These are phyloP conservation scores for Diaporthe citri DNA, from an alignment of 2,329 filamentous ascomycete genomes.

Conservation along the genomic window DNA sequence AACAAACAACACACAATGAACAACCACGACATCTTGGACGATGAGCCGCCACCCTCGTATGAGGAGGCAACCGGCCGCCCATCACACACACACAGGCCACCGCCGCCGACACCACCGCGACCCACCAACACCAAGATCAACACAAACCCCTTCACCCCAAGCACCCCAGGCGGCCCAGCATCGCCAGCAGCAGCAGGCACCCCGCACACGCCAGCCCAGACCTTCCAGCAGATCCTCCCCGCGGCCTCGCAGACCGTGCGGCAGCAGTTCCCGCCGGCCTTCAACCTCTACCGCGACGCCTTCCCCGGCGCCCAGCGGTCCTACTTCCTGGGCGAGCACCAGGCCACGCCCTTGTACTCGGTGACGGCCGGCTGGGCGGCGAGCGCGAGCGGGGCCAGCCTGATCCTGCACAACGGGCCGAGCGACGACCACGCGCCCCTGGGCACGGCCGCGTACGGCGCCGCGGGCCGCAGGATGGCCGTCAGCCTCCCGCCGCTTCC, in stretches of 20 bases:
- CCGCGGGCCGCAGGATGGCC: conserved; percentile 40
- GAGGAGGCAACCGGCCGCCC: conserved; percentile 33
- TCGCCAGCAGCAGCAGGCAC: background rate
- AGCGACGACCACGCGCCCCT: conserved; percentile 46
- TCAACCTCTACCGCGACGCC: conserved; percentile 49
- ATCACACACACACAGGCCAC: conserved; percentile 2
- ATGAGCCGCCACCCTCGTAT: conserved; percentile 37
- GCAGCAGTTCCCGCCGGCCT: conserved; percentile 49
- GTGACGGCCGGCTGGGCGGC: conserved; percentile 45
- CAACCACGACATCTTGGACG: conserved; percentile 14
- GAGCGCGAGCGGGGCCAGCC: conserved; percentile 46
- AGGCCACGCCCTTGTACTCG: conserved; percentile 50
- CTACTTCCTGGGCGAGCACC: conserved; percentile 49
- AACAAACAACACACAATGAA: conserved; percentile 19
- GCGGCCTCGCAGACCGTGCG: conserved; percentile 19
- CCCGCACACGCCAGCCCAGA: conserved; percentile 32
- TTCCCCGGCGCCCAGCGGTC: conserved; percentile 33
- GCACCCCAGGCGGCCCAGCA: conserved; percentile 13
- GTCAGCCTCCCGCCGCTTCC: conserved; percentile 49
- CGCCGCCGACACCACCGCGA: conserved; percentile 15
- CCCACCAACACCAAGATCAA: conserved; percentile 3
- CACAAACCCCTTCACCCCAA: background rate
- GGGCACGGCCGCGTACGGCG: conserved; percentile 45
- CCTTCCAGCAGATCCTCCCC: conserved; percentile 35
- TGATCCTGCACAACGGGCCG: conserved; percentile 53